Percentiles rank a stretch among this genome's conserved stretches.
Conservation (phyloP, 495 filamentous ascomycete genomes). For the Durotheca rogersii region DNA sequence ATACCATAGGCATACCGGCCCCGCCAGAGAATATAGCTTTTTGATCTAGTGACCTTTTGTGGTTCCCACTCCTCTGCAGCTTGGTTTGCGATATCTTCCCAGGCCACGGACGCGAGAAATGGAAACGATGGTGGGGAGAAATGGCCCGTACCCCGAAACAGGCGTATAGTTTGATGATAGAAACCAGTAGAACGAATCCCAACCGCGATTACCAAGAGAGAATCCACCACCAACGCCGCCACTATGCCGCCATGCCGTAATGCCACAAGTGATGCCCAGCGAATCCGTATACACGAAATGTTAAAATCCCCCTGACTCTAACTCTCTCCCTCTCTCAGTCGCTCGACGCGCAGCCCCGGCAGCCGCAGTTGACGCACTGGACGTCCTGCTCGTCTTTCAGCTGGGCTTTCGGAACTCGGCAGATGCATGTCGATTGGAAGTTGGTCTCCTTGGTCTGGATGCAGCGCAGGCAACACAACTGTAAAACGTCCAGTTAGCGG, state of each 20-base stretch:
- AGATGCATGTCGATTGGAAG: slow-evolving; percentile 97
- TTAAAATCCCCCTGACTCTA: no score
- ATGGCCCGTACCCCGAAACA: slow-evolving; percentile 13
- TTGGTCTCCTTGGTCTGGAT: slow-evolving; percentile 99
- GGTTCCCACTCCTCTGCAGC: no score
- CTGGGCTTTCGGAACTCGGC: slow-evolving; percentile 88
- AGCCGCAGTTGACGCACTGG: slow-evolving; percentile 96
- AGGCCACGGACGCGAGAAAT: no score
- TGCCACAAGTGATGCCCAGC: slow-evolving; percentile 5
- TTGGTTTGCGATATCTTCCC: slow-evolving; percentile 11
- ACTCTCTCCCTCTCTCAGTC: no score
- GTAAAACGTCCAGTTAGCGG: slow-evolving; percentile 12
- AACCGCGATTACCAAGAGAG: slow-evolving; percentile 14
- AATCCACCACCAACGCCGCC: no score
- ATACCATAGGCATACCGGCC: no score
- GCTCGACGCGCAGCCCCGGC: slow-evolving; percentile 82
- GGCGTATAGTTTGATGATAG: slow-evolving; percentile 14
- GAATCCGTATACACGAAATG: no score
- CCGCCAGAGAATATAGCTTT: no score
- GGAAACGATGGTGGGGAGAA: slow-evolving; percentile 6
- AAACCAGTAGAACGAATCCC: slow-evolving; percentile 12
- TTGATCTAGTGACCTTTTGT: no score
- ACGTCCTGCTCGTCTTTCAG: slow-evolving; percentile 88
- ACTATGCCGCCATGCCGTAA: slow-evolving; percentile 30
- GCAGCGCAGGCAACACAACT: slow-evolving; percentile 92